Base-by-base conservation (phyloP, 345 rosid genomes). In the Geranium brycei region DNA sequence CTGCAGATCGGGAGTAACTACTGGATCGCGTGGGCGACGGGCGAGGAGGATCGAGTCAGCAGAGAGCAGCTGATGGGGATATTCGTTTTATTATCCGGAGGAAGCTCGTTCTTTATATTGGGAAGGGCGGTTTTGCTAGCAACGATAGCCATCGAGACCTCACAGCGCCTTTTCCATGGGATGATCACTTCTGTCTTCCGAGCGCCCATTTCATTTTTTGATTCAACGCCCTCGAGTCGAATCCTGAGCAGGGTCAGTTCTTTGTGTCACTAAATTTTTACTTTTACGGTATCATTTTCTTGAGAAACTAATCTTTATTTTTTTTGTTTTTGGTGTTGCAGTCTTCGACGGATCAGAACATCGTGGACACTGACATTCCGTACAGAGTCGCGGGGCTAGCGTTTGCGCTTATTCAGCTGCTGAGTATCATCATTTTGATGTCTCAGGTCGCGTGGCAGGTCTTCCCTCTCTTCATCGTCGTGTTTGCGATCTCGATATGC, bases 1-100 rank as follows among this genome's bases (percentile, higher is more conserved):
- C 79, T 85, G 32, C 88, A 85, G 57, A 83, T 85, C 73, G 83
- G 78, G 1, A 87, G 91, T 81, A 85, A 79, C 62, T 87, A 85
- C 71, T 87, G 91, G 95, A 77, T 87, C 65, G 85, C 91, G 51
- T 85, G 88, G 87, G 88, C 85, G 53, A 72, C 85, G 1, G 87
- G 76, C 17, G 80, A 78, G 35, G 67, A 68, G 7, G 69, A 51
- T 62, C 57, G 32, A 31, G 75, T 84, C 63, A 62, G 66, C 57
- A 72, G 72, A 35, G 60, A 63, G 64, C 61, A 75, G 71, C 61
- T 87, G 71, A 75, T 87, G 15, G 80, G 86, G 41, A 67, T 79
- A 55, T 87, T 82, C 60, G 56, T 71, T 67, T 19, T 87, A 66
- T 40, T 84, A 55, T 87, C 90, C 3, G 79, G 85, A 53, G 93